Evolutionary conservation across 2,329 filamentous ascomycete species (phyloP).

Genomic region (Cryphonectria naterciae): DNA sequence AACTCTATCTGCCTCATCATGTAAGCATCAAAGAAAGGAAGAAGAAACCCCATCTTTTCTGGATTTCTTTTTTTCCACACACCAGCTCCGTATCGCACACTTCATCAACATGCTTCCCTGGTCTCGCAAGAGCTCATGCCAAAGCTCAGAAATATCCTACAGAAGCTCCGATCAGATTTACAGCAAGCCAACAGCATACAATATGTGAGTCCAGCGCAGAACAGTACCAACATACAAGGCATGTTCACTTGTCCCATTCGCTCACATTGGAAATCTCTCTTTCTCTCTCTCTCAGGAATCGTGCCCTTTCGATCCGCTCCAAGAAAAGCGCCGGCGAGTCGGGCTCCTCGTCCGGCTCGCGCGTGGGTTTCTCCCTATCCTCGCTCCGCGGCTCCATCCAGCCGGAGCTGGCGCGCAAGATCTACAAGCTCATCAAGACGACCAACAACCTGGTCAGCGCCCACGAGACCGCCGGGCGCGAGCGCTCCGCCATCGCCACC

Average conservation of each 20-base stretch:
- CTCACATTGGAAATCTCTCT: conserved; percentile 1
- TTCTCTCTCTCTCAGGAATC: conserved; percentile 58
- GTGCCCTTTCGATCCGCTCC: conserved; percentile 74
- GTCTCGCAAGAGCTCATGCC: conserved; percentile 29
- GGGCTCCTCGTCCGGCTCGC: conserved; percentile 40
- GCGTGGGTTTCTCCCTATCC: conserved; percentile 80
- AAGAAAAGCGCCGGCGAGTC: conserved; percentile 53
- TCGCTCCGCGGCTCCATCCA: conserved; percentile 84
- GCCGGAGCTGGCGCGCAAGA: conserved; percentile 84
- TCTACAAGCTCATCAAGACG: conserved; percentile 92
- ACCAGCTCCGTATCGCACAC: neutral
- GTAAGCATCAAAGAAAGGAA: conserved; percentile 29
- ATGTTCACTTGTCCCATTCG: neutral
- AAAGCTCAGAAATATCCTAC: conserved; percentile 28
- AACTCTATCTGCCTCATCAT: conserved; percentile 21
- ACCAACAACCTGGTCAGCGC: conserved; percentile 86
- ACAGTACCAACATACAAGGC: neutral
- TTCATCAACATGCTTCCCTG: conserved; percentile 21
- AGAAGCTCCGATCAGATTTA: conserved; percentile 20
- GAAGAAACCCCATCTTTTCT: neutral
- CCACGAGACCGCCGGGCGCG: conserved; percentile 82
- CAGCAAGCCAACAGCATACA: conserved; percentile 9
- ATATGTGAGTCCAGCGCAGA: conserved; percentile 20
- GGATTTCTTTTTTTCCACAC: neutral
- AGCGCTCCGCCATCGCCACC: conserved; percentile 81